Evolutionary conservation across 176 grass and related monocot genomes (phyloP).

Genomic region (Bonia amplexicaulis): DNA sequence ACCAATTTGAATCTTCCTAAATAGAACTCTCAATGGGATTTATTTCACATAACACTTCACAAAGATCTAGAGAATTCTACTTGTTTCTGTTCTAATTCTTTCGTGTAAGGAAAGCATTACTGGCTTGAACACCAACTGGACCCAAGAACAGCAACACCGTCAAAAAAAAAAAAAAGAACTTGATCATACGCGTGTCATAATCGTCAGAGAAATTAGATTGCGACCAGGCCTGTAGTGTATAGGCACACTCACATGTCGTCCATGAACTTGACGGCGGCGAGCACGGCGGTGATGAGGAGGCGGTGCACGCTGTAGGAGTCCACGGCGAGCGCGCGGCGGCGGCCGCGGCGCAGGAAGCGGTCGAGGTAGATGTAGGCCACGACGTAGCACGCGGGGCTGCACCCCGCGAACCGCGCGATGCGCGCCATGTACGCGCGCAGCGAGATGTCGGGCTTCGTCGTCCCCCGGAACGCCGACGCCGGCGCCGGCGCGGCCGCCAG

Average conservation of each 20-base stretch:
- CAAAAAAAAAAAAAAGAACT: neutral
- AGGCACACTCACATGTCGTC: conserved; percentile 46
- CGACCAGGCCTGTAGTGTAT: neutral
- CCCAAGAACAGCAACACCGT: neutral
- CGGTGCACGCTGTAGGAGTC: conserved; percentile 63
- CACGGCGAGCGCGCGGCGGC: conserved; percentile 24
- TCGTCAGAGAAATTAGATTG: neutral
- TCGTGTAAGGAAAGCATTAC: neutral
- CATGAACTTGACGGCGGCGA: conserved; percentile 67
- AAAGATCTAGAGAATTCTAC: neutral
- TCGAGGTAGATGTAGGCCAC: conserved; percentile 66
- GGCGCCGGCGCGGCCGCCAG: neutral
- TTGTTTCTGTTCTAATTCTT: neutral
- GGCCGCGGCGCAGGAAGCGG: conserved; percentile 38
- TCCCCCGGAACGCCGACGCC: conserved; percentile 43
- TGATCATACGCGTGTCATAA: neutral
- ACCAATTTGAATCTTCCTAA: neutral
- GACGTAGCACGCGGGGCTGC: conserved; percentile 57
- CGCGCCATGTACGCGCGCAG: conserved; percentile 57
- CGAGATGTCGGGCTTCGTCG: conserved; percentile 39
- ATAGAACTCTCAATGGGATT: neutral
- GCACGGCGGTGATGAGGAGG: conserved; percentile 58
- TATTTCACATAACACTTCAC: neutral
- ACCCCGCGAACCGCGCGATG: conserved; percentile 48
- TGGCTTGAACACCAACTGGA: neutral